Percentiles rank a stretch among this genome's conserved stretches.
Evolutionary conservation across 768 basidiomycete species (phyloP).

Genomic region (Hypsizygus marmoreus): DNA sequence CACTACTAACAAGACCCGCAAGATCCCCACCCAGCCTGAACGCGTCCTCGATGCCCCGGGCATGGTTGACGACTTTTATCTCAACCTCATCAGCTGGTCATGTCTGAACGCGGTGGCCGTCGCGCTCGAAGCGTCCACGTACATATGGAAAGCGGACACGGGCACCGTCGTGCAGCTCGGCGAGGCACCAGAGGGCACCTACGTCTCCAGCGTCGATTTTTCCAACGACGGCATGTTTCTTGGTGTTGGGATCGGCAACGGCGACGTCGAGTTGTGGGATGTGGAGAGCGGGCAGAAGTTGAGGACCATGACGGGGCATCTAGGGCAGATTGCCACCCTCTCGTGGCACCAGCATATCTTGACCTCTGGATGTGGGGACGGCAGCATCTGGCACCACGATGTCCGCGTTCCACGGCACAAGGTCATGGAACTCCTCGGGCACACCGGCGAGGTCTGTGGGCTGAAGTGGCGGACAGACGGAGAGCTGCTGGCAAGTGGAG

Average conservation of each 20-base stretch:
- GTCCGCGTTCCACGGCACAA: conserved; percentile 87
- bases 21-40: conserved; percentile 85
- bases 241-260: conserved; percentile 77
- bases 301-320: conserved; percentile 89
- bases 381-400: conserved; percentile 96
- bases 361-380: conserved; percentile 88
- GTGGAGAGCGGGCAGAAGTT: conserved; percentile 76
- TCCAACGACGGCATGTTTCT: conserved; percentile 81
- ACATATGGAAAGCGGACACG: conserved; percentile 92
- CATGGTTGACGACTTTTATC: conserved; percentile 93
- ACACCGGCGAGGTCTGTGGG: conserved; percentile 92
- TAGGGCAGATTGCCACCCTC: conserved; percentile 79
- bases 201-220: conserved; percentile 77
- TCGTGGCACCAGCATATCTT: conserved; percentile 89
- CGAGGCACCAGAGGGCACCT: conserved; percentile 74
- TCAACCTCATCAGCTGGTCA: conserved; percentile 93
- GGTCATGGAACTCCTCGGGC: conserved; percentile 87
- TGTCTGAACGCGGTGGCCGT: conserved; percentile 86
- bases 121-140: conserved; percentile 82
- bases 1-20: conserved; percentile 70
- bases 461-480: conserved; percentile 88
- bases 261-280: conserved; percentile 96
- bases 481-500: conserved; percentile 89
- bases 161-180: conserved; percentile 80
- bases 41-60: conserved; percentile 96